Evolutionary conservation across 495 filamentous ascomycete genomes (phyloP), one percentile per base, ranked within the genome.

Genomic region (Rhypophila decipiens): DNA sequence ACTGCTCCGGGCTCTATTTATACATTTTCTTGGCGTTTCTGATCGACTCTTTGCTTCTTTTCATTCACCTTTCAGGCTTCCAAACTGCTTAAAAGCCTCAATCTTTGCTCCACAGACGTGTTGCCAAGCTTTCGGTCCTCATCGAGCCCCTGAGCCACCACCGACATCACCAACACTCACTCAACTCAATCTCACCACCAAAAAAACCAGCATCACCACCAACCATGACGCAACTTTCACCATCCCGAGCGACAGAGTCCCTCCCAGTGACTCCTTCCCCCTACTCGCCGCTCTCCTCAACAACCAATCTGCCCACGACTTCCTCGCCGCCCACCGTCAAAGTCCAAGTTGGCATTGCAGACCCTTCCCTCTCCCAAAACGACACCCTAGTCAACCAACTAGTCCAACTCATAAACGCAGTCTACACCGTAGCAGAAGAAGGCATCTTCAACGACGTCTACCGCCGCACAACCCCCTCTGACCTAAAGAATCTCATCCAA

Each of bases 401-500:
- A 7, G 15, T 17, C 8, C 8, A 13, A 19, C 36, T 38, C 8
- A 17, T 38, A 11, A 38, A 38, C 2, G 17, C 8, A 2, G 17
- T 38, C 36, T 38, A 38, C 36, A 31, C 27, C 27, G 27, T 13
- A 7, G 27, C 27, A 31, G 27, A 31, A 31, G 27, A 31, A 31
- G 27, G 27, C 7, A 31, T 31, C 27, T 31, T 31, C 27, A 31
- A 31, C 27, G 7, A 7, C 13, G 27, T 7, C 7, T 31, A 31
- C 13, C 35, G 17, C 5, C 49, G 49, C 27, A 46, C 49, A 2
- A 21, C 1, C 35, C 9, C 4, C 27, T 15, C 23, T 21, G 42
- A 46, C 19, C 23, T 51, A 4, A n/a, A 8, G 9, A 22, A 9
- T 39, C 34, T 55, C 39, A 41, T 55, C 35, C 37, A 47, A 35